These are phyloP conservation scores for Trametes pubescens DNA, from an alignment of 1,284 basidiomycete species.

Conservation along the genomic window DNA sequence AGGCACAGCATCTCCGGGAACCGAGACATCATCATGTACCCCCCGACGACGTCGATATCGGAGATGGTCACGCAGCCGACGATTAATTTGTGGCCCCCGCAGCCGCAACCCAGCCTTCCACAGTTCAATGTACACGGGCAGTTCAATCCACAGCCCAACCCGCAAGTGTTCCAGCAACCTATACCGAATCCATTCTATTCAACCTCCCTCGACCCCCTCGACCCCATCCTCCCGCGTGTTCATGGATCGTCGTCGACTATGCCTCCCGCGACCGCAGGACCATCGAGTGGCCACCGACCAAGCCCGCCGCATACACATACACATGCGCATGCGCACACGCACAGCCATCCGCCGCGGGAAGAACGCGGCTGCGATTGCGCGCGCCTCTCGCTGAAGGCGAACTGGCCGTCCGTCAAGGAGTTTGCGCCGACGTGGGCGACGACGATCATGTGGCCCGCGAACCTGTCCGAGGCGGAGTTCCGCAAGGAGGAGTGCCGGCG, in stretches of 20 bases:
- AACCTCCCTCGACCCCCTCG: not conserved
- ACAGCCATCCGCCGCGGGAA: not conserved
- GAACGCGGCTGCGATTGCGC: slow-evolving; percentile 55
- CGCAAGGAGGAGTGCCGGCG: slow-evolving; percentile 72
- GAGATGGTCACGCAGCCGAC: not conserved
- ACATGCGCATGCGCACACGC: not conserved
- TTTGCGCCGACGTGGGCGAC: slow-evolving; percentile 68
- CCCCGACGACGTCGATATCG: not conserved
- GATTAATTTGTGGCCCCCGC: not conserved
- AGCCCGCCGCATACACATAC: not conserved
- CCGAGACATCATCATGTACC: not conserved
- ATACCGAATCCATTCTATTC: slow-evolving; percentile 5
- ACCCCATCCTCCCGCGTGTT: slow-evolving; percentile 49
- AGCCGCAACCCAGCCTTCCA: not conserved
- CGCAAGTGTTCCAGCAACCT: slow-evolving; percentile 5
- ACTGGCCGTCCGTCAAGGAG: slow-evolving; percentile 56
- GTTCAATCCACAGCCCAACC: slow-evolving; percentile 4
- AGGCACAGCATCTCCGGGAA: slow-evolving; percentile 1
- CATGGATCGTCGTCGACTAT: slow-evolving; percentile 37
- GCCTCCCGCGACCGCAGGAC: not conserved
- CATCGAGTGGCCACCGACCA: not conserved
- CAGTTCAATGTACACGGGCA: not conserved
- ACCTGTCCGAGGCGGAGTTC: slow-evolving; percentile 66
- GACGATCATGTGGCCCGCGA: slow-evolving; percentile 69
- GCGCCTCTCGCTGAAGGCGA: slow-evolving; percentile 56